Conservation (phyloP, 1,284 basidiomycete species). For the Trichosporon sp. region DNA sequence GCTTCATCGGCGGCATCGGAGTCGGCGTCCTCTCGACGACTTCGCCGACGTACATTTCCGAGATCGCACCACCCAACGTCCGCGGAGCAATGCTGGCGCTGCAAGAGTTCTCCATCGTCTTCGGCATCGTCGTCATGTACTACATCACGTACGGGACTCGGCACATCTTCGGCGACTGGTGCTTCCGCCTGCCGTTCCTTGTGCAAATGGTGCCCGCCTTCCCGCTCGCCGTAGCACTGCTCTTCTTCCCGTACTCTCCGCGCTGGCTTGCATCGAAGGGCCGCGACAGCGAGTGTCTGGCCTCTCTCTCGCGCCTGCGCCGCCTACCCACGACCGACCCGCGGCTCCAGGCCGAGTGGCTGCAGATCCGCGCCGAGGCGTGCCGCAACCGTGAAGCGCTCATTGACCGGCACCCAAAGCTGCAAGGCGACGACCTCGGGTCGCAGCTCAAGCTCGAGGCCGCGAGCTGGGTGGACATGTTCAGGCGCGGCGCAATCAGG, state of each 20-base stretch:
- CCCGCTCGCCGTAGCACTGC: conserved; percentile 41
- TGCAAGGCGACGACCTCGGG: conserved; percentile 9
- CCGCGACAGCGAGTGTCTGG: conserved; percentile 31
- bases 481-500: conserved; percentile 19
- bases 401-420: conserved; percentile 16
- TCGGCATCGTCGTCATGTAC: conserved; percentile 45
- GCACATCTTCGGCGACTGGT: conserved; percentile 17
- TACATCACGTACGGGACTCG: conserved; percentile 23
- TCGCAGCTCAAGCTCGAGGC: conserved; percentile 23
- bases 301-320: conserved; percentile 33
- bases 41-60: conserved; percentile 46
- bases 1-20: conserved; percentile 25
- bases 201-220: conserved; percentile 33
- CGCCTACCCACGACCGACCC: conserved; percentile 29
- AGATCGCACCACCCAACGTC: conserved; percentile 48
- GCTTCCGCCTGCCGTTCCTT: conserved; percentile 34
- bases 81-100: conserved; percentile 69
- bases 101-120: conserved; percentile 67
- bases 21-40: conserved; percentile 39
- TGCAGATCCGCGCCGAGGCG: conserved; percentile 39
- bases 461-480: conserved; percentile 25
- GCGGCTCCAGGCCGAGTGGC: conserved; percentile 39
- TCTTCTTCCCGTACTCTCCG: conserved; percentile 54
- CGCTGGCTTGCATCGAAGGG: conserved; percentile 55
- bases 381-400: conserved; percentile 20